These are phyloP conservation scores for Oemleria cerasiformis DNA, from an alignment of 306 rosid genomes.

Conservation along the genomic window DNA sequence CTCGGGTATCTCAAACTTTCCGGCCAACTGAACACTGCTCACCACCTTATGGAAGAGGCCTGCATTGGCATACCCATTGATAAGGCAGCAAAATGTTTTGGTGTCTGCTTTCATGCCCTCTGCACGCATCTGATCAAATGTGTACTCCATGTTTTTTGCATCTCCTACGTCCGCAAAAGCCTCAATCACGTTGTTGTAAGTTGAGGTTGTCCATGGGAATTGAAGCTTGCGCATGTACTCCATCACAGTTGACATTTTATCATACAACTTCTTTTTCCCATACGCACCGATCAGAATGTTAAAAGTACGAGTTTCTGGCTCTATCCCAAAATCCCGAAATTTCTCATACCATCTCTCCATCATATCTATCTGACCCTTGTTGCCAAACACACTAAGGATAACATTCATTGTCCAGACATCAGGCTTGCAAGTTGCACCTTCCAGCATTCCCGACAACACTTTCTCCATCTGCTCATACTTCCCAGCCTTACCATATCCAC, in stretches of 20 bases:
- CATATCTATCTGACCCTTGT: conserved; percentile 76
- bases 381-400: conserved; percentile 82
- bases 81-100: conserved; percentile 91
- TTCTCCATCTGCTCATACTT: conserved; percentile 89
- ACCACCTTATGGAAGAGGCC: conserved; percentile 93
- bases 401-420: conserved; percentile 99
- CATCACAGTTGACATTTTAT: conserved; percentile 97
- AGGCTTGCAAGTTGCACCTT: conserved; percentile 70
- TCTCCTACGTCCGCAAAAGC: conserved; percentile 91
- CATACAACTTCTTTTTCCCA: conserved; percentile 88
- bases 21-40: conserved; percentile 72
- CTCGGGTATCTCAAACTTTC: conserved; percentile 74
- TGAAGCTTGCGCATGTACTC: conserved; percentile 95
- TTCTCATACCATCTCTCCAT: conserved; percentile 99
- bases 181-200: conserved; percentile 92
- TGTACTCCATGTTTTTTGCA: conserved; percentile 86
- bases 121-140: conserved; percentile 93
- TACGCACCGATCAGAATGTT: conserved; percentile 89
- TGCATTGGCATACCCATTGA: conserved; percentile 91
- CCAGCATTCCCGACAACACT: conserved; percentile 78
- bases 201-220: conserved; percentile 94
- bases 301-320: conserved; percentile 94
- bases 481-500: conserved; percentile 90
- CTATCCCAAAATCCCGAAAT: conserved; percentile 81
- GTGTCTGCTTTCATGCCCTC: conserved; percentile 94